Conservation (phyloP, 2,329 filamentous ascomycete genomes). For the Fusarium secorum region DNA sequence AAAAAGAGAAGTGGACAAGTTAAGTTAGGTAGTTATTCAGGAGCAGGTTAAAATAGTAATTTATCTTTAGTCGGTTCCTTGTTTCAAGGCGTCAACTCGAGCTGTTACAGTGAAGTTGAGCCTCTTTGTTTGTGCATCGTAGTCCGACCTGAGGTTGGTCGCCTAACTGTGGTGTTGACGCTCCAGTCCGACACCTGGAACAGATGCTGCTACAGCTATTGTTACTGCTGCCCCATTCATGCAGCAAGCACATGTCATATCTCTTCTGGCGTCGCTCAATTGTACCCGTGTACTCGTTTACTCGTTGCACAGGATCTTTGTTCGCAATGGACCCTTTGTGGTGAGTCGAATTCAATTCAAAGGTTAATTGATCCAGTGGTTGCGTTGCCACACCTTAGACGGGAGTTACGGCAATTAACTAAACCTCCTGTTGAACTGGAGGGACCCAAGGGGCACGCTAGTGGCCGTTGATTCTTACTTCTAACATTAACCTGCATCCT, state of each 20-base stretch:
- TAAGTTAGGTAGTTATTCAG: background rate
- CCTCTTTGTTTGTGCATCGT: constrained; percentile 12
- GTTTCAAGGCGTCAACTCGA: constrained; percentile 9
- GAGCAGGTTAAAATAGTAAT: constrained; percentile 1
- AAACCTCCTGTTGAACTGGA: constrained; percentile 15
- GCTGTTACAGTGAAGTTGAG: constrained; percentile 11
- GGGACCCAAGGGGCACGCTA: constrained; percentile 34
- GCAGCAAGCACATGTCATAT: background rate
- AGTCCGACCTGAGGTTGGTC: background rate
- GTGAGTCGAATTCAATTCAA: constrained; percentile 3
- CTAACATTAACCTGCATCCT: constrained; percentile 13
- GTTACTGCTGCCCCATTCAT: background rate
- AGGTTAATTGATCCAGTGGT: background rate
- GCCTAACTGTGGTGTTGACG: background rate
- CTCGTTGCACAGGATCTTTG: constrained; percentile 1
- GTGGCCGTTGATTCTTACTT: constrained; percentile 34
- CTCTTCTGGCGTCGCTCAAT: background rate
- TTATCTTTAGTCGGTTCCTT: background rate
- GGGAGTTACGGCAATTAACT: constrained; percentile 29
- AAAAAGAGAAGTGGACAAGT: constrained; percentile 19
- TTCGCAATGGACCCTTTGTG: background rate
- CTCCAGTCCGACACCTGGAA: background rate
- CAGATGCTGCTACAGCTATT: background rate
- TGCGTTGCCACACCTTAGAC: background rate
- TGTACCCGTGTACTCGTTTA: background rate